These are phyloP conservation scores for Neurospora sp. DNA, from an alignment of 495 filamentous ascomycete species.

Conservation along the genomic window DNA sequence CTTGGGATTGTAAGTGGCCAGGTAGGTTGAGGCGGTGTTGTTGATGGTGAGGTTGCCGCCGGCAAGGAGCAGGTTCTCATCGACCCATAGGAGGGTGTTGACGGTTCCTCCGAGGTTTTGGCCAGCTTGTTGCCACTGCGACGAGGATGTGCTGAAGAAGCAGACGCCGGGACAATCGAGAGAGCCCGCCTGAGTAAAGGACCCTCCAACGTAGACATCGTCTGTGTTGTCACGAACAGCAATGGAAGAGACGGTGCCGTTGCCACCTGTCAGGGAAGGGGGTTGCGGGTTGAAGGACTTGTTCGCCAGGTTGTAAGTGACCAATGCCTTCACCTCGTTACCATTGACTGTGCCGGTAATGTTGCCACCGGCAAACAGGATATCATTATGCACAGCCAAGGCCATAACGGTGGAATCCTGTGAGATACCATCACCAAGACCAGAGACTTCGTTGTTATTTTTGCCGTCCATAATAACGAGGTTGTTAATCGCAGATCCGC, in stretches of 20 bases:
- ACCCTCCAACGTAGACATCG: conserved; percentile 78
- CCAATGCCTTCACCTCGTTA: conserved; percentile 58
- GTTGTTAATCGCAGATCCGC: conserved; percentile 64
- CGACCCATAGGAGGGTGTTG: conserved; percentile 64
- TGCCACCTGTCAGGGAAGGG: conserved; percentile 53
- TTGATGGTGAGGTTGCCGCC: conserved; percentile 65
- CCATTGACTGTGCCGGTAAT: conserved; percentile 60
- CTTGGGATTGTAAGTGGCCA: conserved; percentile 66
- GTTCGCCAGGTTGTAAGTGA: conserved; percentile 64
- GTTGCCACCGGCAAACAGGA: conserved; percentile 72
- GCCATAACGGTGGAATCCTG: conserved; percentile 66
- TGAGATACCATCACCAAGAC: conserved; percentile 56
- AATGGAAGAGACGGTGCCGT: conserved; percentile 67
- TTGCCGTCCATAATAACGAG: conserved; percentile 58
- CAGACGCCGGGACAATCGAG: conserved; percentile 76
- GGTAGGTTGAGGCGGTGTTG: conserved; percentile 45
- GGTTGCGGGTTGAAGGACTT: conserved; percentile 57
- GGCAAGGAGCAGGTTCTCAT: conserved; percentile 56
- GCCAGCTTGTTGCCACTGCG: conserved; percentile 72
- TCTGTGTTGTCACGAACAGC: conserved; percentile 51
- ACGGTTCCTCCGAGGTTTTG: conserved; percentile 58
- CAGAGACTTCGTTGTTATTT: conserved; percentile 53
- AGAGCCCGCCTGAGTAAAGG: conserved; percentile 71
- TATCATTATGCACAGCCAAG: conserved; percentile 54
- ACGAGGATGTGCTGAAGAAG: conserved; percentile 53